Evolutionary conservation across 1,139 yeast genomes (phyloP), one percentile per base, ranked within the genome.

Genomic region (Candida sp.): DNA sequence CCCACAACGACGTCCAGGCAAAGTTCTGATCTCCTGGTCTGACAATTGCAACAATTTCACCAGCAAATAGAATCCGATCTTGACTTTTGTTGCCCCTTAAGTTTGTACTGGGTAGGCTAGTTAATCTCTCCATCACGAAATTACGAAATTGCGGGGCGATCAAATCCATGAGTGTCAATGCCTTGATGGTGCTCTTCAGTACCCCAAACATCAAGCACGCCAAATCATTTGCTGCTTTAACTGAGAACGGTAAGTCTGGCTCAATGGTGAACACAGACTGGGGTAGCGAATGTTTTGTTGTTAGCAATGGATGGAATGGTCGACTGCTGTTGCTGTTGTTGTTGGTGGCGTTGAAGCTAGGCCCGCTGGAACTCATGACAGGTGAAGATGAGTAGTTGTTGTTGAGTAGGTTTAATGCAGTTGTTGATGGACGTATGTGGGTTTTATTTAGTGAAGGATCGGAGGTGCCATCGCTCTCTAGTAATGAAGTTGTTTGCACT

Each of bases 141-240:
- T 81, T 80, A 57, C 91, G 75, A 49, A 88, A 85, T 59, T 88
- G 87, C 0, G 90, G 87, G 11, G 92, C 90, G 34, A 92, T 84
- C 54, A 91, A 77, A 65, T 90, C 96, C 73, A 90, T 75, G 42
- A 93, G 75, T 0, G 91, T 82, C 49, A 88, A 69, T 17, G 86
- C 78, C 44, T 81, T 79, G 46, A 92, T 75, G 46, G 87, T 85
- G 32, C 75, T 76, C 61, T 85, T 84, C 53, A 90, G 84, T 8
- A 89, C 84, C 17, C 97, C 98, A 72, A 92, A 90, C 75, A 90
- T 85, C 56, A 91, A 77, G 63, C 96, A 89, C 0, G 97, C 97
- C 59, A 91, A 75, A 68, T 93, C 98, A 63, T 93, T 93, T 7
- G 96, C 93, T 6, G 96, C 93, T 59, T 84, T 83, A 44, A 93